Evolutionary conservation across 1,139 yeast species (phyloP).

Genomic region (Hyphopichia pseudoburtonii): DNA sequence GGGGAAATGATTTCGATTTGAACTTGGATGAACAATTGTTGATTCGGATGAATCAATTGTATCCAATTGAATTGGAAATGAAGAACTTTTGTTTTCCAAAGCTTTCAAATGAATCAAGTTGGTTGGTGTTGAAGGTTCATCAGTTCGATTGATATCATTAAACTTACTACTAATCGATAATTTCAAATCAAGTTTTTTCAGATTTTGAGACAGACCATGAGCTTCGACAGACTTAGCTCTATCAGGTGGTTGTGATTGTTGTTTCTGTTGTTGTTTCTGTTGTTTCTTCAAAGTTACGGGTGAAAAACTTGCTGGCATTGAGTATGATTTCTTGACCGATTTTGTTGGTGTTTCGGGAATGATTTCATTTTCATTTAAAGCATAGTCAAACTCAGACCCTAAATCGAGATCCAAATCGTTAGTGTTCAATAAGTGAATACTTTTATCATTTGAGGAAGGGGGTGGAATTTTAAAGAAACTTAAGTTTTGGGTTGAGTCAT

Average conservation of each 20-base stretch:
- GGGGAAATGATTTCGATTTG: neutral
- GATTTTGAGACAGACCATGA: neutral
- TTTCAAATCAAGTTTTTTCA: conserved; percentile 3
- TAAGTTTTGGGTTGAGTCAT: conserved; percentile 27
- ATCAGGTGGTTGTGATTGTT: neutral
- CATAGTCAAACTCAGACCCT: conserved; percentile 15
- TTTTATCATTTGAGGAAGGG: conserved; percentile 18
- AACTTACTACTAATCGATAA: conserved; percentile 5
- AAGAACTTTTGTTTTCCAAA: conserved; percentile 1
- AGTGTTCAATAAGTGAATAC: conserved; percentile 11
- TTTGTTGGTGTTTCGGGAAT: conserved; percentile 48
- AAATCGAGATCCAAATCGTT: conserved; percentile 27
- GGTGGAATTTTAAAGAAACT: conserved; percentile 32
- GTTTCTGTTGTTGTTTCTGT: conserved; percentile 2
- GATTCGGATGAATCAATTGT: conserved; percentile 13
- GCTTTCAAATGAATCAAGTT: conserved; percentile 12
- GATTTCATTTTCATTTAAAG: conserved; percentile 15
- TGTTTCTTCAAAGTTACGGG: conserved; percentile 18
- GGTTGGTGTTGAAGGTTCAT: conserved; percentile 35
- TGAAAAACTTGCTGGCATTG: conserved; percentile 30
- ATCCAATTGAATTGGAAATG: conserved; percentile 5
- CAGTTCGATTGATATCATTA: neutral
- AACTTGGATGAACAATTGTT: conserved; percentile 5
- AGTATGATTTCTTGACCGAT: conserved; percentile 31
- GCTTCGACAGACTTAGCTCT: conserved; percentile 3